A percentile compares a stretch with the other conserved stretches of the same genome.
Conservation (phyloP, 1,139 yeast species). For the Geotrichum macrosporum region DNA sequence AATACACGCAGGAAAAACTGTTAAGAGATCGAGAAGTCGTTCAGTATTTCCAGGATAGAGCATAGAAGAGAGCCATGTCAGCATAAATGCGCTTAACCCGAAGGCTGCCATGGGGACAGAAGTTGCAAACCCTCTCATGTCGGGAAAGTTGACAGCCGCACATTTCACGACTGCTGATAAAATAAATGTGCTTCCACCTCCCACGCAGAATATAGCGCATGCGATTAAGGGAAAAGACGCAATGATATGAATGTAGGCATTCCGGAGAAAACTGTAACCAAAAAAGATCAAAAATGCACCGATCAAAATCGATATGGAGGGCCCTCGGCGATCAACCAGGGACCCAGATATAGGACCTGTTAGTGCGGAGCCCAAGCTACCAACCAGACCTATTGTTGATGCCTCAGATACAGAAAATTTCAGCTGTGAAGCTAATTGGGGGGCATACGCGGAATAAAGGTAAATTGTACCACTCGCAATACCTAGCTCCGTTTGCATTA, state of each 20-base stretch:
- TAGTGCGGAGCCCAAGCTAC: conserved; percentile 55
- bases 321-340: conserved; percentile 53
- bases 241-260: conserved; percentile 27
- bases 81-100: conserved; percentile 39
- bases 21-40: conserved; percentile 32
- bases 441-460: conserved; percentile 56
- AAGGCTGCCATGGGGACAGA: conserved; percentile 39
- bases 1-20: conserved; percentile 31
- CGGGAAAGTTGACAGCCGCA: conserved; percentile 38
- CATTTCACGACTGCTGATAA: conserved; percentile 36
- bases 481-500: too few species aligned
- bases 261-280: conserved; percentile 31
- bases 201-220: conserved; percentile 32
- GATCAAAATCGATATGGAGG: conserved; percentile 43
- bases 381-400: conserved; percentile 51
- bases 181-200: conserved; percentile 36
- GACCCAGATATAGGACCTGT: conserved; percentile 55
- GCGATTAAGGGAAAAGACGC: conserved; percentile 29
- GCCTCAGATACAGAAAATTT: conserved; percentile 52
- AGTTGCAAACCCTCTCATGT: conserved; percentile 36
- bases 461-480: conserved; percentile 57
- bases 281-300: conserved; percentile 31
- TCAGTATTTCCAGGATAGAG: conserved; percentile 36
- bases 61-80: conserved; percentile 31
- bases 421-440: conserved; percentile 53